phyloP scores from a whole-genome alignment of 371 early-diverging fungal species.

The Fennellomyces sp. region DNA sequence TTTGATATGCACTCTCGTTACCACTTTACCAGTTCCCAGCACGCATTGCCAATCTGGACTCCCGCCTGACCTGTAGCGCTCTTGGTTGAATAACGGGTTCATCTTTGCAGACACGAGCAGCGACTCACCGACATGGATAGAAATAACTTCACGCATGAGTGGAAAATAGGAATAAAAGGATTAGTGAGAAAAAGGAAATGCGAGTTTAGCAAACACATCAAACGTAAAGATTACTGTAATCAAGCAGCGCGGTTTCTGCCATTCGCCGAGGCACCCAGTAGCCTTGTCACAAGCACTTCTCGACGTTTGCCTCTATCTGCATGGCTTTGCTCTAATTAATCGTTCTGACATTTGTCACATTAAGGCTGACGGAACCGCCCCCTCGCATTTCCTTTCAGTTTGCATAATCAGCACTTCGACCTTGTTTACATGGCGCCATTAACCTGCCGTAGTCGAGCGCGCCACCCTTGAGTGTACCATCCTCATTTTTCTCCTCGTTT shows the following conservation, averaged over 20 bases:
- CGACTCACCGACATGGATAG: slow-evolving; percentile 6
- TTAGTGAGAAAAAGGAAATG: neutral
- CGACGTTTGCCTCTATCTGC: too few species aligned
- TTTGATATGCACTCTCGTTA: neutral
- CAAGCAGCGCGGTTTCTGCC: neutral
- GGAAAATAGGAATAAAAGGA: neutral
- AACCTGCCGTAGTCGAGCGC: too few species aligned
- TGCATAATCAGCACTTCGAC: too few species aligned
- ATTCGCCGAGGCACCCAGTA: neutral
- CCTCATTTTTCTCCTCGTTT: too few species aligned
- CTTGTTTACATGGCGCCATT: too few species aligned
- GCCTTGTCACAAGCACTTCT: neutral
- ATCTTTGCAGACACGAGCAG: neutral
- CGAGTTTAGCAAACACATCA: too few species aligned
- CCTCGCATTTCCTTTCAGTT: too few species aligned
- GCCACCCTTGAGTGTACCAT: too few species aligned
- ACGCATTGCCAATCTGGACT: slow-evolving; percentile 99
- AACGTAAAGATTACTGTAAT: too few species aligned
- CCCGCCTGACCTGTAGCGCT: slow-evolving; percentile 76
- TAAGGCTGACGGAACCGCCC: too few species aligned
- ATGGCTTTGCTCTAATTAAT: too few species aligned
- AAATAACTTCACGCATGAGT: slow-evolving; percentile 6
- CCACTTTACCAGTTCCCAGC: slow-evolving; percentile 86
- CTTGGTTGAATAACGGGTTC: neutral
- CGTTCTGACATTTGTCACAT: too few species aligned